Evolutionary conservation across 768 basidiomycete genomes (phyloP).

Genomic region (Xerocomus spinulosus): DNA sequence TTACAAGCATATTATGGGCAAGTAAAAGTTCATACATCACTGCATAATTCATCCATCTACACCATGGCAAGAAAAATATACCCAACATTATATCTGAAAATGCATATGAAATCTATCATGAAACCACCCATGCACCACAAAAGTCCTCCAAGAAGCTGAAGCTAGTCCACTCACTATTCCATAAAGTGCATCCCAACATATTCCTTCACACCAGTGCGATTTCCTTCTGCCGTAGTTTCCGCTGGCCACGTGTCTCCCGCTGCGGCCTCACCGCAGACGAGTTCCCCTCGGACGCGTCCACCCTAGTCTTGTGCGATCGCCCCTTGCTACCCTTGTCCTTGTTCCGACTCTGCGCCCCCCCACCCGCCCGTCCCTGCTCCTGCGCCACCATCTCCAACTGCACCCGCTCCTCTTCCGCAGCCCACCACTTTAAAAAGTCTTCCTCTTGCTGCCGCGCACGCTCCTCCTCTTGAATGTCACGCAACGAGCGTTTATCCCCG

Average conservation of each 20-base stretch:
- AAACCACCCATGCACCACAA: too few relatives aligned
- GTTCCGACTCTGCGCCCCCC: not conserved
- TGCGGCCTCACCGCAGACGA: not conserved
- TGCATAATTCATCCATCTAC: too few relatives aligned
- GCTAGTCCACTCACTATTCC: not conserved
- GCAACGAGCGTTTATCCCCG: constrained; percentile 59
- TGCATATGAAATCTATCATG: too few relatives aligned
- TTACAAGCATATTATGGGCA: too few relatives aligned
- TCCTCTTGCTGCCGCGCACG: constrained; percentile 58
- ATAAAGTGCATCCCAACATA: not conserved
- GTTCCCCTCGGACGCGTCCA: not conserved
- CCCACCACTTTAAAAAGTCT: constrained; percentile 89
- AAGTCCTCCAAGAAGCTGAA: too few relatives aligned
- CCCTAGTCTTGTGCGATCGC: constrained; percentile 9
- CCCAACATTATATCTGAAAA: too few relatives aligned
- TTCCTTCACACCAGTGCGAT: not conserved
- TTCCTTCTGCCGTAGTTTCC: not conserved
- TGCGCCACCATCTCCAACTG: constrained; percentile 39
- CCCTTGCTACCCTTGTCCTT: constrained; percentile 4
- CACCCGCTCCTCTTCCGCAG: constrained; percentile 73
- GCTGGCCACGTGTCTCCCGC: constrained; percentile 1
- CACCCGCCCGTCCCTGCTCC: not conserved
- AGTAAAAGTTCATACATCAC: too few relatives aligned
- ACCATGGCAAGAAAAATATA: too few relatives aligned
- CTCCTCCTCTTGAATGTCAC: constrained; percentile 87